A percentile compares a stretch with the other conserved stretches of the same genome.
Evolutionary conservation across 352 stramenopile genomes (phyloP).

Genomic region (Globisporangium heterothallicum): DNA sequence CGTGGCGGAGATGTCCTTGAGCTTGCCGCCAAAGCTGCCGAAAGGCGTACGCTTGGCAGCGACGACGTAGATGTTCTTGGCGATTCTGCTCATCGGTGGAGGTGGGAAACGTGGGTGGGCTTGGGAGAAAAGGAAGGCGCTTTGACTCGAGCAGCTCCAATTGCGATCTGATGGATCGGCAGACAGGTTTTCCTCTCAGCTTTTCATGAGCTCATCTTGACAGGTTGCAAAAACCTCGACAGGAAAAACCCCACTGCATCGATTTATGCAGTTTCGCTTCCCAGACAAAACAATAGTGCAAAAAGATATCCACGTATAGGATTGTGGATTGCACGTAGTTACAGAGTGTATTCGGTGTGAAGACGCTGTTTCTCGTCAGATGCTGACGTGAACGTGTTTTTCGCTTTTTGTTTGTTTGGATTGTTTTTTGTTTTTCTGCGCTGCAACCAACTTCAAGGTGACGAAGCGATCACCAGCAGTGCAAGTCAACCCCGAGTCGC

Average conservation of each 20-base stretch:
- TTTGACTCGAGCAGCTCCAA: conserved; percentile 14
- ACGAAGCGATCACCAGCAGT: neutral
- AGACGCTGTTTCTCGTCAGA: conserved; percentile 14
- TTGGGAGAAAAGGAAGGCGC: neutral
- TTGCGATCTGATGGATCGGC: conserved; percentile 21
- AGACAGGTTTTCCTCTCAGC: neutral
- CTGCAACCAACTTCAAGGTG: conserved; percentile 15
- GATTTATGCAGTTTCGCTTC: neutral
- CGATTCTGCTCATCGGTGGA: conserved; percentile 25
- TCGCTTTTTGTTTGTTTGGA: too few relatives aligned
- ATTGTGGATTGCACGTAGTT: neutral
- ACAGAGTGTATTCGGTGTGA: neutral
- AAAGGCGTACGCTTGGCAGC: conserved; percentile 95
- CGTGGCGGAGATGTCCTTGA: conserved; percentile 91
- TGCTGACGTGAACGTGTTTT: conserved; percentile 17
- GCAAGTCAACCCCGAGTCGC: too few relatives aligned
- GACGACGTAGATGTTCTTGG: conserved; percentile 93
- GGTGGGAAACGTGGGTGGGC: neutral
- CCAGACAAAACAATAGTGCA: neutral
- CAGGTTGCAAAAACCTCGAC: conserved; percentile 3
- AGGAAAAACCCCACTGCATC: conserved; percentile 1
- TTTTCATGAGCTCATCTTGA: conserved; percentile 13
- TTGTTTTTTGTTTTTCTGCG: too few relatives aligned
- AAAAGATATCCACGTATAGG: neutral
- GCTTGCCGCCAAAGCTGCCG: conserved; percentile 91